Percentiles rank a stretch among this genome's conserved stretches.
Evolutionary conservation across 2,329 filamentous ascomycete genomes (phyloP).

Genomic region (Aureobasidium uvarum): DNA sequence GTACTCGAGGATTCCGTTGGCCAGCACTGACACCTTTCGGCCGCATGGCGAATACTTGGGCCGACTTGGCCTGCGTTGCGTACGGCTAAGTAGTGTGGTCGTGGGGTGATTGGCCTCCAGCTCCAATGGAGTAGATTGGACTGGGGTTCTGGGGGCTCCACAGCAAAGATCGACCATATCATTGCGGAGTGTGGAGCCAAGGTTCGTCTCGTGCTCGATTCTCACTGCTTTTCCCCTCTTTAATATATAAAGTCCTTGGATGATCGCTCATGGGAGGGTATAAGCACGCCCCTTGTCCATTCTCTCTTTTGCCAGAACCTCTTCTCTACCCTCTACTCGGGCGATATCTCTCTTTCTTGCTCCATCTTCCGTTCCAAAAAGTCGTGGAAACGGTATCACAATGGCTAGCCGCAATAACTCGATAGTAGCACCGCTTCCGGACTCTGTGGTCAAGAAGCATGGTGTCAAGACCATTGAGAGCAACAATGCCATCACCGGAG

Average conservation of each 20-base stretch:
- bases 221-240: constrained; percentile 5
- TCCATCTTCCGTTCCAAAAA: background rate
- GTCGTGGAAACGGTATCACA: background rate
- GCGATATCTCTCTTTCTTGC: background rate
- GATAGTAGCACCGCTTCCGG: constrained; percentile 12
- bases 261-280: background rate
- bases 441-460: constrained; percentile 14
- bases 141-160: constrained; percentile 19
- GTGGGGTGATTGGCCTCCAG: constrained; percentile 9
- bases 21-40: constrained; percentile 18
- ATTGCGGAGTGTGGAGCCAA: constrained; percentile 9
- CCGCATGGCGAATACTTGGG: constrained; percentile 23
- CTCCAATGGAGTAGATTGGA: background rate
- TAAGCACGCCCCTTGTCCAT: background rate
- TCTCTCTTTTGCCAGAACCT: background rate
- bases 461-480: constrained; percentile 20
- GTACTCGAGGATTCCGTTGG: background rate
- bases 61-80: constrained; percentile 21
- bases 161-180: constrained; percentile 18
- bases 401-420: constrained; percentile 23
- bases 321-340: background rate
- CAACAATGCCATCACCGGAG: constrained; percentile 21
- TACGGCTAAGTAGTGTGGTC: background rate
- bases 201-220: constrained; percentile 3
- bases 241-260: constrained; percentile 19